phyloP scores from a whole-genome alignment of 495 filamentous ascomycete genomes.

The Podospora anserina region DNA sequence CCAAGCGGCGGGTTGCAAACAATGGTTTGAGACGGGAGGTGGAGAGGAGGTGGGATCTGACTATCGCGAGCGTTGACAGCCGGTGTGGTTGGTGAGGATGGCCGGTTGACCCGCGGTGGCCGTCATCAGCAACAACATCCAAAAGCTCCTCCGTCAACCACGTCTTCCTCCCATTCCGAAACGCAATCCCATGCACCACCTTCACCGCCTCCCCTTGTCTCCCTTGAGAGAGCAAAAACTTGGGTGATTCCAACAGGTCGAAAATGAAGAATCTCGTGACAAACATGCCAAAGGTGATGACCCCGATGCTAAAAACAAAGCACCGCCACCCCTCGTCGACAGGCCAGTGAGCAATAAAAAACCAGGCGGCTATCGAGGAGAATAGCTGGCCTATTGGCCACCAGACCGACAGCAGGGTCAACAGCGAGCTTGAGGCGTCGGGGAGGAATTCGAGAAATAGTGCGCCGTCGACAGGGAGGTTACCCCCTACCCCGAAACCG shows the following conservation, averaged over 20 bases:
- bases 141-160: constrained; percentile 59
- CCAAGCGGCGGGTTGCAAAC: background rate
- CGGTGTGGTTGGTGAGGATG: background rate
- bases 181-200: constrained; percentile 71
- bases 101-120: too few relatives aligned
- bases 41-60: background rate
- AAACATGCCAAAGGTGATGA: background rate
- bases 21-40: background rate
- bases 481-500: constrained; percentile 61
- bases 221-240: background rate
- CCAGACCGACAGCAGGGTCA: constrained; percentile 74
- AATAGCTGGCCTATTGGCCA: constrained; percentile 75
- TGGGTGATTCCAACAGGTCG: background rate
- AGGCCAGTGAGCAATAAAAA: constrained; percentile 65
- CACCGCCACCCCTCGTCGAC: constrained; percentile 77
- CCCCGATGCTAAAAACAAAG: constrained; percentile 14
- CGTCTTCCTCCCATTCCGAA: constrained; percentile 62
- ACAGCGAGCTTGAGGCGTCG: constrained; percentile 67
- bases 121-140: constrained; percentile 46
- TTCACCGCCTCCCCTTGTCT: constrained; percentile 42
- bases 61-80: background rate
- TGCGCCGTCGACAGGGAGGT: constrained; percentile 76
- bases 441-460: constrained; percentile 80
- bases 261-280: background rate
- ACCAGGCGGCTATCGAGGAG: constrained; percentile 75